These are phyloP conservation scores for Camelina laxa DNA, from an alignment of 345 rosid species.

Conservation along the genomic window DNA sequence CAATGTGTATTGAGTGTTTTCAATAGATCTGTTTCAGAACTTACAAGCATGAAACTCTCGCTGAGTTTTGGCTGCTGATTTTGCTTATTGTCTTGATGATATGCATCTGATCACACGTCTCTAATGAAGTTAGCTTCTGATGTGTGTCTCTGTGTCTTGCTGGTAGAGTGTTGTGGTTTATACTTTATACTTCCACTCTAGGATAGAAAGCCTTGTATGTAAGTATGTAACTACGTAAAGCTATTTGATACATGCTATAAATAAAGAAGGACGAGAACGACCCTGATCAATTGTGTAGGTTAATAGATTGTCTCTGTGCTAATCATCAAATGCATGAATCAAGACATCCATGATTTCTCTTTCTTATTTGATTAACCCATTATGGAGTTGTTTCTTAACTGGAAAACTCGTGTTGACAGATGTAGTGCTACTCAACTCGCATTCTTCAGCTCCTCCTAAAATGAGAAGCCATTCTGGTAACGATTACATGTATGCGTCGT, in stretches of 20 bases:
- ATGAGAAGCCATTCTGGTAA: constrained; percentile 58
- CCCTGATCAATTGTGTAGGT: background rate
- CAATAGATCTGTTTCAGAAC: too few species aligned
- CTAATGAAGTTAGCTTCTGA: background rate
- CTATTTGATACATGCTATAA: background rate
- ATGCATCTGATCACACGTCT: background rate
- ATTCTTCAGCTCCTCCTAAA: constrained; percentile 53
- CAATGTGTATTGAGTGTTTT: too few species aligned
- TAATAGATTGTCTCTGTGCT: background rate
- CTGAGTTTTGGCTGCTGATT: constrained; percentile 1
- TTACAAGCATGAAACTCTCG: too few species aligned
- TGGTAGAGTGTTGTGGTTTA: background rate
- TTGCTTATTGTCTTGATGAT: background rate
- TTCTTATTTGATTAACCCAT: constrained; percentile 11
- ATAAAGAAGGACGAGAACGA: background rate
- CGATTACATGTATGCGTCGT: constrained; percentile 61
- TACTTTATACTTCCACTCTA: background rate
- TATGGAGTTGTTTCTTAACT: constrained; percentile 14
- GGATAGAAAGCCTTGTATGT: constrained; percentile 1
- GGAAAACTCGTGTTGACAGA: constrained; percentile 50
- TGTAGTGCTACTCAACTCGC: constrained; percentile 61
- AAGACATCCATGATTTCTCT: background rate
- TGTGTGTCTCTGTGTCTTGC: background rate
- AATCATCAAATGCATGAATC: background rate
- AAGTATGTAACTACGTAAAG: background rate